These are phyloP conservation scores for Plasmodium knowlesi DNA, from an alignment of 169 alveolate species.

Conservation along the genomic window DNA sequence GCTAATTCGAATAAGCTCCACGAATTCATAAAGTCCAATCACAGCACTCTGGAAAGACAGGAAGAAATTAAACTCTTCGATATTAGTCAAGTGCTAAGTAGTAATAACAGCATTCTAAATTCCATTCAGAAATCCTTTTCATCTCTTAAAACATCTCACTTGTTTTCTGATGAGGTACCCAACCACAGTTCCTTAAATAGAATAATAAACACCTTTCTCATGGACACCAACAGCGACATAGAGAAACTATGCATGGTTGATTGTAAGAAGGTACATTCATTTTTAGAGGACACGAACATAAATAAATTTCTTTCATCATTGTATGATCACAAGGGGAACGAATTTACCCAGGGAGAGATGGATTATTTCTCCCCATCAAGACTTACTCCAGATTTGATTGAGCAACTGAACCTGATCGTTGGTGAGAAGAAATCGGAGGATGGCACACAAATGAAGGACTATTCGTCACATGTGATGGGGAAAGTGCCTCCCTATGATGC, in stretches of 20 bases:
- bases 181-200: slow-evolving; percentile 41
- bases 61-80: slow-evolving; percentile 52
- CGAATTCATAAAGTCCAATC: slow-evolving; percentile 38
- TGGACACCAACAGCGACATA: slow-evolving; percentile 1
- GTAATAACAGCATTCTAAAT: slow-evolving; percentile 12
- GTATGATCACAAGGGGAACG: background rate
- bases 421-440: background rate
- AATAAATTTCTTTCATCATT: slow-evolving; percentile 41
- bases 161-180: slow-evolving; percentile 6
- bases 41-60: slow-evolving; percentile 31
- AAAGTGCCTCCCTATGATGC: background rate
- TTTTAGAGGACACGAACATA: slow-evolving; percentile 51
- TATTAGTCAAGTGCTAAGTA: slow-evolving; percentile 54
- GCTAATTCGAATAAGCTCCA: slow-evolving; percentile 40
- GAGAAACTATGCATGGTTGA: background rate
- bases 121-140: slow-evolving; percentile 32
- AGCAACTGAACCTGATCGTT: background rate
- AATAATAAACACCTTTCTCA: slow-evolving; percentile 42
- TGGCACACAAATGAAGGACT: background rate
- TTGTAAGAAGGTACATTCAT: background rate
- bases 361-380: background rate
- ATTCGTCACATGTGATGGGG: background rate
- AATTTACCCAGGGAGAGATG: background rate
- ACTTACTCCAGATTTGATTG: background rate
- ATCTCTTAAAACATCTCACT: background rate